phyloP scores from a whole-genome alignment of 257 asterid species.

The Verbena officinalis region DNA sequence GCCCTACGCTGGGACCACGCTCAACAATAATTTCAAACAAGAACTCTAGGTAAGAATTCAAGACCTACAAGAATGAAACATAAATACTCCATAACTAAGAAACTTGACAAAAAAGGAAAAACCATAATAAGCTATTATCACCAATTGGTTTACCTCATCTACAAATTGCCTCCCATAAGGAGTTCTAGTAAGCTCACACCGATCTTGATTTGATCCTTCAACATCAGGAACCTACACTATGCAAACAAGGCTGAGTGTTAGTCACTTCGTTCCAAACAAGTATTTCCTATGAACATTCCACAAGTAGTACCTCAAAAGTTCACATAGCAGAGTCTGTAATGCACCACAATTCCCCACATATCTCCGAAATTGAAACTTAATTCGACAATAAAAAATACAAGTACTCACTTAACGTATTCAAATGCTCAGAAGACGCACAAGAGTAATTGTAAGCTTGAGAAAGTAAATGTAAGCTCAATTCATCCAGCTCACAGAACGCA shows the following conservation, averaged over 20 bases:
- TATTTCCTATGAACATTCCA: conserved; percentile 7
- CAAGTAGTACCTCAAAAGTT: not conserved
- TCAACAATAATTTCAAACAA: conserved; percentile 66
- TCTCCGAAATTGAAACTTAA: not conserved
- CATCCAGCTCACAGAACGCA: not conserved
- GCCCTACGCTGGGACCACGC: conserved; percentile 84
- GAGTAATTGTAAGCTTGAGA: not conserved
- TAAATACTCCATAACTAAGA: conserved; percentile 26
- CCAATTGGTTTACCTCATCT: conserved; percentile 46
- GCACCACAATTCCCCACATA: not conserved
- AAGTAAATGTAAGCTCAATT: not conserved
- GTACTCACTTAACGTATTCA: not conserved
- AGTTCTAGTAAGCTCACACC: conserved; percentile 81
- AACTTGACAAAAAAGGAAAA: not conserved
- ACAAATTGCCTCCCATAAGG: conserved; percentile 76
- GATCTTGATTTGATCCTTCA: conserved; percentile 69
- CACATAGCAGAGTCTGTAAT: conserved; percentile 6
- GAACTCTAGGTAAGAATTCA: conserved; percentile 73
- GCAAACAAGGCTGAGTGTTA: conserved; percentile 13
- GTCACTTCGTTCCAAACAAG: not conserved
- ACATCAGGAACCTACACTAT: conserved; percentile 82
- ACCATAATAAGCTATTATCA: conserved; percentile 10
- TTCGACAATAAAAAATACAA: conserved; percentile 2
- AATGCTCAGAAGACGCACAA: not conserved
- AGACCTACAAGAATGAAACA: conserved; percentile 57